These are phyloP conservation scores for Rhododendron griersonianum DNA, from an alignment of 148 eudicot genomes.

Conservation along the genomic window DNA sequence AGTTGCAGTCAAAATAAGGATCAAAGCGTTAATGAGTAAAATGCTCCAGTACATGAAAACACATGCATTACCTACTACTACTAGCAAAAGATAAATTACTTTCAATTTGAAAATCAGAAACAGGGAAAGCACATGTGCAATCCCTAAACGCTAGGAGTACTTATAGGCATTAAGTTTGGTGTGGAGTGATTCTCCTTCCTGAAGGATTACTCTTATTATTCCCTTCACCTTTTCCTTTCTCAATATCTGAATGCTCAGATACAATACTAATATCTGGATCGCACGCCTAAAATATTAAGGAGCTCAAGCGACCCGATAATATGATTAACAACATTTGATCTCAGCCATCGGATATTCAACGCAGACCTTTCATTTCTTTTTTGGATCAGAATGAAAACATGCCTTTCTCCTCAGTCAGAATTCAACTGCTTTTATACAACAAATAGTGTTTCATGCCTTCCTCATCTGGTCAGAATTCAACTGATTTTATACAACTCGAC, in stretches of 20 bases:
- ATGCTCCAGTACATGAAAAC: background rate
- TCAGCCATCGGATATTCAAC: background rate
- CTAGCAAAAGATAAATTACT: background rate
- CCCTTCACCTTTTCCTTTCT: background rate
- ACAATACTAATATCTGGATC: background rate
- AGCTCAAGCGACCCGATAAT: background rate
- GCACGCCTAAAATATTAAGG: background rate
- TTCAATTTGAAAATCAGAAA: background rate
- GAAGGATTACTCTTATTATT: background rate
- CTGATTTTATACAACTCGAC: too few species aligned
- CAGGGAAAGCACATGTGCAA: background rate
- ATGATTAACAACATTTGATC: background rate
- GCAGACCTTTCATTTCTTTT: background rate
- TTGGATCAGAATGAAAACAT: background rate
- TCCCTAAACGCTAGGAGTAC: background rate
- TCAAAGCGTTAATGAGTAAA: background rate
- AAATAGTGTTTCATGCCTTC: background rate
- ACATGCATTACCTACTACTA: background rate
- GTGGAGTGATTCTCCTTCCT: background rate
- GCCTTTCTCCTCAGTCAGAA: background rate
- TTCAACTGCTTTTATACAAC: background rate
- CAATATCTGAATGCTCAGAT: background rate
- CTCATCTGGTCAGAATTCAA: background rate
- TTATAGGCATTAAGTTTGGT: background rate
- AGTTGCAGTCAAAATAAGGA: background rate